Evolutionary conservation across 306 rosid species (phyloP).

Genomic region (Leucaena leucocephala): DNA sequence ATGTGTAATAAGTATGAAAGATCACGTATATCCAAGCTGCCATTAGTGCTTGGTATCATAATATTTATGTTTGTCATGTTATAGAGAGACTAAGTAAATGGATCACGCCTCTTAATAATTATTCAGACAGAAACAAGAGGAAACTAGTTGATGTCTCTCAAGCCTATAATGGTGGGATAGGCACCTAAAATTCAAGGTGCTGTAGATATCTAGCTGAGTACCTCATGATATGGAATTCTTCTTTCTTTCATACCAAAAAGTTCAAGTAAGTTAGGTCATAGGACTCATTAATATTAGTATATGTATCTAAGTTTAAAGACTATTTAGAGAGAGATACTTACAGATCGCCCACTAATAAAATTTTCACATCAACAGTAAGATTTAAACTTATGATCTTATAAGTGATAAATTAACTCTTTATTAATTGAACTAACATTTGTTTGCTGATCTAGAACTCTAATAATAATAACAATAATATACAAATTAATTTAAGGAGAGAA

Average conservation of each 20-base stretch:
- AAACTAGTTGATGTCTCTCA: constrained; percentile 2
- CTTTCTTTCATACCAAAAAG: no score
- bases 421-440: accelerated
- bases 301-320: no score
- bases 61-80: constrained; percentile 17
- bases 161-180: constrained; percentile 23
- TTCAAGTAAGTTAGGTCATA: no score
- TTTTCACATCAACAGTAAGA: no score
- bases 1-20: constrained; percentile 27
- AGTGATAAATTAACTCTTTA: no score
- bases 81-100: neutral
- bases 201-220: constrained; percentile 1
- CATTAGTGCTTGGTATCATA: constrained; percentile 28
- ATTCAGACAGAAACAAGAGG: neutral
- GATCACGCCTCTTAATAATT: constrained; percentile 22
- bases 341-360: neutral
- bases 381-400: no score
- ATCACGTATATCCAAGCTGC: constrained; percentile 19
- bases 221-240: neutral
- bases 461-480: constrained; percentile 11
- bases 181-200: constrained; percentile 11
- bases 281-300: no score
- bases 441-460: neutral
- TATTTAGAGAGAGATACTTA: no score
- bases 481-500: constrained; percentile 1